Conservation (phyloP, 1,139 yeast genomes). For the Candida dubliniensis region DNA sequence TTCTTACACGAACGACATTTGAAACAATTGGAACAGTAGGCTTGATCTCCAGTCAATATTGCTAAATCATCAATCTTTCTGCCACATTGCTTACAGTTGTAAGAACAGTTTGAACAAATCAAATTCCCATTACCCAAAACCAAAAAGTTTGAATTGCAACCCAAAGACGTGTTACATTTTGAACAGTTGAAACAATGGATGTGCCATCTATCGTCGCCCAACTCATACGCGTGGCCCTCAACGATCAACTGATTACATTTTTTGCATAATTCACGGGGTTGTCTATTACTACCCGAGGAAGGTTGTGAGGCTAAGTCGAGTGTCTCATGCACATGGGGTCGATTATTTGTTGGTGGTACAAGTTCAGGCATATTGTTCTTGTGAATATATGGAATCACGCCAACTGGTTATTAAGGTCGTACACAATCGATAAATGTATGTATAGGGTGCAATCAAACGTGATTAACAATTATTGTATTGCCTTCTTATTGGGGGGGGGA, state of each 20-base stretch:
- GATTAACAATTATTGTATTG: too few relatives aligned
- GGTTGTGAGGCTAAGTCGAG: neutral
- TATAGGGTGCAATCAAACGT: too few relatives aligned
- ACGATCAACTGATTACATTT: slow-evolving; percentile 49
- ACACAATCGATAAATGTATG: too few relatives aligned
- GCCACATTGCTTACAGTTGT: slow-evolving; percentile 82
- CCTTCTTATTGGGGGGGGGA: too few relatives aligned
- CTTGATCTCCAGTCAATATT: slow-evolving; percentile 92
- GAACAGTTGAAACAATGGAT: slow-evolving; percentile 89
- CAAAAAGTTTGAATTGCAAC: slow-evolving; percentile 84
- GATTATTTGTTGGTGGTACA: neutral
- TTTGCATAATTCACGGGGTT: slow-evolving; percentile 34
- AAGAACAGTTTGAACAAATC: slow-evolving; percentile 89
- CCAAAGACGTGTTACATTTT: slow-evolving; percentile 73
- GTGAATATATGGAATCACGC: neutral
- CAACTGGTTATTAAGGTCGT: neutral
- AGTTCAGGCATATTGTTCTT: slow-evolving; percentile 5
- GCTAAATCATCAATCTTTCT: slow-evolving; percentile 94
- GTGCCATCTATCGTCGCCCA: slow-evolving; percentile 95
- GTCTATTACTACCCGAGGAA: slow-evolving; percentile 6
- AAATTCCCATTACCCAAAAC: slow-evolving; percentile 91
- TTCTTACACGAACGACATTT: slow-evolving; percentile 87
- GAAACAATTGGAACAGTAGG: slow-evolving; percentile 90
- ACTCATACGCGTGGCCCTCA: slow-evolving; percentile 79
- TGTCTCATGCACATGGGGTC: neutral